Percentiles rank a stretch among this genome's conserved stretches.
phyloP scores from a whole-genome alignment of 176 grass and related monocot species.

The Oryza coarctata region DNA sequence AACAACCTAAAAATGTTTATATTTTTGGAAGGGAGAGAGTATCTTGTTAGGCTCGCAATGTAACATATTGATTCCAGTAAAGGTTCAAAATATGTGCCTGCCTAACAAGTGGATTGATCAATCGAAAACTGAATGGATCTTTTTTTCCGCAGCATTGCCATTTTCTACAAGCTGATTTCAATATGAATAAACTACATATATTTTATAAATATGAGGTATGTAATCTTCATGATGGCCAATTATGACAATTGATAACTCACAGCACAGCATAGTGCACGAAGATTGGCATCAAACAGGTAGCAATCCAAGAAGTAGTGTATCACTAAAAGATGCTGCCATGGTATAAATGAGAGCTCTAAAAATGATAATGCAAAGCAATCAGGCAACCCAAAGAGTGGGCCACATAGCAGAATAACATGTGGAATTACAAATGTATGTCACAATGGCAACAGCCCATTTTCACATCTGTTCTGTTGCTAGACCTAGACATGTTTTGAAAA shows the following conservation, averaged over 20 bases:
- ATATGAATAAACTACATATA: background rate
- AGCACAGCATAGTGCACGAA: background rate
- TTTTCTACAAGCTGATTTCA: background rate
- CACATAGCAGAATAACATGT: slow-evolving; percentile 2
- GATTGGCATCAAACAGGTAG: background rate
- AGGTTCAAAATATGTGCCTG: background rate
- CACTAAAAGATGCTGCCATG: background rate
- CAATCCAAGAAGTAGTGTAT: background rate
- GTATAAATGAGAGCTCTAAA: background rate
- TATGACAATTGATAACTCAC: background rate
- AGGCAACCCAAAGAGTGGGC: background rate
- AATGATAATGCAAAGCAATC: background rate
- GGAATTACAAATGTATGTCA: background rate
- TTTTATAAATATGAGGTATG: background rate
- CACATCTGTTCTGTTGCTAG: background rate
- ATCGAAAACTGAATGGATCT: background rate
- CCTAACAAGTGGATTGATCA: background rate
- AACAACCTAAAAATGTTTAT: too few relatives aligned
- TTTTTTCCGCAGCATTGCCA: background rate
- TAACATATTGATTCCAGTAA: background rate
- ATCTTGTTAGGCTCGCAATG: background rate
- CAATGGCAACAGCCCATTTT: background rate
- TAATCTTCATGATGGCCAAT: background rate
- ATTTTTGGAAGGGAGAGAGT: too few relatives aligned
- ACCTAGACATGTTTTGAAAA: background rate